Percentiles rank a stretch among this genome's conserved stretches.
phyloP scores from a whole-genome alignment of 352 stramenopile species.

The Globisporangium canariense region DNA sequence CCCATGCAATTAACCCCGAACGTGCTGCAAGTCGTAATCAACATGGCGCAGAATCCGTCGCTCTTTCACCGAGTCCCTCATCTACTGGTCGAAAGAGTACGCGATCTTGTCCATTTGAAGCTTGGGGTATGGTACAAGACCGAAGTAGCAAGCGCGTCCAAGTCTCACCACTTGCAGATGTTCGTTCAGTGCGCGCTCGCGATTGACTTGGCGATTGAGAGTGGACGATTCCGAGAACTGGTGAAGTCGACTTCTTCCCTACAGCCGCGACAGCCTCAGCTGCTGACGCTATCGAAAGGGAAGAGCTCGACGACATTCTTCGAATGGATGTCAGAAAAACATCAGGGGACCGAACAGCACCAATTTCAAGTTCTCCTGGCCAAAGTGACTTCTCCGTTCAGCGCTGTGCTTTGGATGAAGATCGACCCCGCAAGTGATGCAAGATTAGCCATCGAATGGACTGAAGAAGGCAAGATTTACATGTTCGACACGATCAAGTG shows the following conservation, averaged over 20 bases:
- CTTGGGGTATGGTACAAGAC: constrained; percentile 42
- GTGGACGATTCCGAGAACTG: constrained; percentile 2
- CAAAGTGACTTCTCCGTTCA: constrained; percentile 24
- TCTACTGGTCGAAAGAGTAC: constrained; percentile 36
- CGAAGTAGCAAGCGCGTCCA: constrained; percentile 48
- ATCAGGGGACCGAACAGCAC: background rate
- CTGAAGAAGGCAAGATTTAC: constrained; percentile 17
- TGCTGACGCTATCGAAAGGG: background rate
- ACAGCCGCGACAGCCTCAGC: background rate
- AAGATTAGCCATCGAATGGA: constrained; percentile 24
- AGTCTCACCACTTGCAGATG: constrained; percentile 59
- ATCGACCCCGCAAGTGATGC: background rate
- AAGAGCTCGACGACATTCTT: background rate
- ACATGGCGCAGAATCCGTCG: constrained; percentile 28
- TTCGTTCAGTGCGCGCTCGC: constrained; percentile 57
- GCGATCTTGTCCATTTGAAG: constrained; percentile 40
- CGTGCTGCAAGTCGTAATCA: constrained; percentile 38
- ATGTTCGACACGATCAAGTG: constrained; percentile 10
- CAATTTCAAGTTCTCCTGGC: constrained; percentile 21
- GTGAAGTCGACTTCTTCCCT: background rate
- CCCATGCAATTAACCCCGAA: constrained; percentile 41
- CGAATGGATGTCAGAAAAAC: constrained; percentile 2
- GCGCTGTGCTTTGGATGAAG: constrained; percentile 10
- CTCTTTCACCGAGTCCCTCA: constrained; percentile 39
- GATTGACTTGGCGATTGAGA: constrained; percentile 59